Evolutionary conservation across 768 basidiomycete genomes (phyloP).

Genomic region (Mycena latifolia): DNA sequence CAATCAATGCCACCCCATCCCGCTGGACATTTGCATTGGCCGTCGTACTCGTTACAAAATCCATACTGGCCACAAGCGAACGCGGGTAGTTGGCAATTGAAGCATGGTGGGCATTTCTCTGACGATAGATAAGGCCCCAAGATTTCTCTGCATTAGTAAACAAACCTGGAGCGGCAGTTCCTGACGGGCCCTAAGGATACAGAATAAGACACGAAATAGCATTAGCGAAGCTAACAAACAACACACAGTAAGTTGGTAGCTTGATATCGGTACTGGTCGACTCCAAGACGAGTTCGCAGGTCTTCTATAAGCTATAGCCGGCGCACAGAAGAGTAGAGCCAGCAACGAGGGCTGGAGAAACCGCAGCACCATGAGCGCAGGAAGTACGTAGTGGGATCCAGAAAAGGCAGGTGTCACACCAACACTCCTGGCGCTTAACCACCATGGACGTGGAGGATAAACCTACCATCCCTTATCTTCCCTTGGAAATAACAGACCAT

Average conservation of each 20-base stretch:
- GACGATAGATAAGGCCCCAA: conserved; percentile 2
- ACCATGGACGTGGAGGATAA: too few species aligned
- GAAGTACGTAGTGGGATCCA: neutral
- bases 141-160: neutral
- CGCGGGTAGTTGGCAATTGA: conserved; percentile 94
- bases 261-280: conserved; percentile 26
- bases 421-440: too few species aligned
- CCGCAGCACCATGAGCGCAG: conserved; percentile 32
- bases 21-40: conserved; percentile 95
- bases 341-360: conserved; percentile 22
- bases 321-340: conserved; percentile 23
- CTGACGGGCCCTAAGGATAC: conserved; percentile 18
- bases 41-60: conserved; percentile 90
- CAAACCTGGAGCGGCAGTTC: conserved; percentile 30
- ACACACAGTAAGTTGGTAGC: conserved; percentile 35
- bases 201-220: conserved; percentile 5
- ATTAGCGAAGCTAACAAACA: neutral
- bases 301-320: conserved; percentile 10
- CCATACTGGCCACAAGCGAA: conserved; percentile 96
- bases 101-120: conserved; percentile 88
- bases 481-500: neutral
- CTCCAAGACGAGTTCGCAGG: conserved; percentile 26
- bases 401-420: neutral
- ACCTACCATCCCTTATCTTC: neutral
- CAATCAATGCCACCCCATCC: conserved; percentile 99